Base-by-base conservation (phyloP, 306 rosid species). In the Albizia julibrissin region DNA sequence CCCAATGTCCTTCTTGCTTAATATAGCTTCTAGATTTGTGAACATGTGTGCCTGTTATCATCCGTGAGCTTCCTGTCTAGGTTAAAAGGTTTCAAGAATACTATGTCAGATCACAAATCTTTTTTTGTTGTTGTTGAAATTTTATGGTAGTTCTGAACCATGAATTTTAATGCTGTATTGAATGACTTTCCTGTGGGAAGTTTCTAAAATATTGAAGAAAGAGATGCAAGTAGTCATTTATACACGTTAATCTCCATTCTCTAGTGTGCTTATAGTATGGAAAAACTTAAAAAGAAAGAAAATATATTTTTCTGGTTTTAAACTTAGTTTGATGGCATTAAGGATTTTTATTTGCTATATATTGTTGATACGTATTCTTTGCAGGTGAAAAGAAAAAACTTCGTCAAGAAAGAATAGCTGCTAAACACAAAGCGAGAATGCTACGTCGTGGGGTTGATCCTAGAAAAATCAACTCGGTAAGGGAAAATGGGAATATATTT, bases 311-410 rank as follows among this genome's bases (percentile, higher is more conserved):
- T 24, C 34, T 42, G 34, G 10, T 19, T 61, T 24, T 2, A 8
- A 29, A n/a, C 76, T 61, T 3, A 73, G 74, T 73, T 27, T 66
- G 61, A 34, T 78, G 66, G 69, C 56, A 68, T 39, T 64, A 47
- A 54, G 79, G 76, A 54, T 67, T 66, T 76, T 40, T 52, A 46
- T 52, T 19, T 66, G 31, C 69, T 66, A 34, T 44, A 26, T 74
- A 78, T 74, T 85, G 79, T 69, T 75, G 68, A 85, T 37, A 64
- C 73, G 31, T 77, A 43, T 83, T 74, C 43, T 74, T 33, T 75
- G 34, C 87, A 93, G 99, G 97, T 87, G 89, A 81, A 52, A 95
- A 92, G 76, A 93, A 95, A 94, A 93, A 88, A 84, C 85, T 91
- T 74, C 92, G 90, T 52, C 90, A 93, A 80, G 98, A 91, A 87